These are phyloP conservation scores for Alternaria sp. DNA, from an alignment of 2,329 filamentous ascomycete genomes.

Conservation along the genomic window DNA sequence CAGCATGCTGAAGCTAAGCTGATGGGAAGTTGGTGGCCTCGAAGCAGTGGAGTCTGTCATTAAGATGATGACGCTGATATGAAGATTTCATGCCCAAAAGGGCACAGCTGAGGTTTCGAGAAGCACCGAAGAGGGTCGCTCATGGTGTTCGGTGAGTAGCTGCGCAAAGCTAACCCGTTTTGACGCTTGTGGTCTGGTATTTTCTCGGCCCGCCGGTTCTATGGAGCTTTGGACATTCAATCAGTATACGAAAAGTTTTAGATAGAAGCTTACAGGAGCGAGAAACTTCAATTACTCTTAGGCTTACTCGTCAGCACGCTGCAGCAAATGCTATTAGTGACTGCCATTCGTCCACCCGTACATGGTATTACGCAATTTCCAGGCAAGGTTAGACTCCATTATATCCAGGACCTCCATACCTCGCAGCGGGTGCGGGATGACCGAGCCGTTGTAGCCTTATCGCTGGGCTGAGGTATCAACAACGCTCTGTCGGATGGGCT, in stretches of 20 bases:
- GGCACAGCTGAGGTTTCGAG: neutral
- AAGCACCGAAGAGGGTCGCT: neutral
- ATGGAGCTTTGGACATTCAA: neutral
- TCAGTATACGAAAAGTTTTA: neutral
- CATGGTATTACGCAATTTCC: neutral
- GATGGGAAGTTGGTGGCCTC: constrained; percentile 25
- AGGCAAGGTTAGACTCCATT: no score
- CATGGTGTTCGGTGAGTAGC: neutral
- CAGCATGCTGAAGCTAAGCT: constrained; percentile 30
- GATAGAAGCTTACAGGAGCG: neutral
- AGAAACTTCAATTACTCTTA: neutral
- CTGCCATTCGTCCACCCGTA: neutral
- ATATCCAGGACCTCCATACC: no score
- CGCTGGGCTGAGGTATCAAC: constrained; percentile 21
- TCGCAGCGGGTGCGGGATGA: constrained; percentile 28
- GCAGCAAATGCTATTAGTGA: neutral
- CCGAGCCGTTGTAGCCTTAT: constrained; percentile 27
- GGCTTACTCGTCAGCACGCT: neutral
- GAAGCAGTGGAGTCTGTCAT: neutral
- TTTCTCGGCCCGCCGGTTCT: neutral
- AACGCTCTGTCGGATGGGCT: neutral
- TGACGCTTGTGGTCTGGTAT: neutral
- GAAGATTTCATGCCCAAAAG: neutral
- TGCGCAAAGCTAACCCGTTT: neutral
- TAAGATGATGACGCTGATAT: neutral